These are phyloP conservation scores for Buddleja alternifolia DNA, from an alignment of 257 asterid genomes.

Conservation along the genomic window DNA sequence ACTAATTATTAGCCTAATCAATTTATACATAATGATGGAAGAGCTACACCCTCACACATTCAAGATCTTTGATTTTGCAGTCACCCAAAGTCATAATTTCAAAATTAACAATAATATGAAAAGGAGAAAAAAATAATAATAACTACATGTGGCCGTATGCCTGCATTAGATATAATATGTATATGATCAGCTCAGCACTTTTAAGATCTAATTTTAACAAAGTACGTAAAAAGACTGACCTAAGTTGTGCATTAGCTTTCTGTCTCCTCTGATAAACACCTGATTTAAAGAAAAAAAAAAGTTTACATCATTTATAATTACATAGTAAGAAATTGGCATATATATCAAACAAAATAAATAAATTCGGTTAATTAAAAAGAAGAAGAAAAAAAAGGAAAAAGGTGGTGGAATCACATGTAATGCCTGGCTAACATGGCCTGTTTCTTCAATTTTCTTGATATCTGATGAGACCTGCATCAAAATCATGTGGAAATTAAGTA, in stretches of 20 bases:
- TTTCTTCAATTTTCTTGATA: slow-evolving; percentile 39
- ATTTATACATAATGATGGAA: not conserved
- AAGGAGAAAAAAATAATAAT: no score
- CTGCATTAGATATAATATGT: no score
- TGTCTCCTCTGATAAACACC: slow-evolving; percentile 43
- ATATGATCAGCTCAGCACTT: no score
- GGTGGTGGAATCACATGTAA: slow-evolving; percentile 31
- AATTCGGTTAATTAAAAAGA: not conserved
- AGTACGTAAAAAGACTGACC: slow-evolving; percentile 29
- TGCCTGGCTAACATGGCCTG: slow-evolving; percentile 38
- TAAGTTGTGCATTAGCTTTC: slow-evolving; percentile 35
- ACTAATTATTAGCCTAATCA: not conserved
- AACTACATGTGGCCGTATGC: no score
- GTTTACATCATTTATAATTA: no score
- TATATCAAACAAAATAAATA: not conserved
- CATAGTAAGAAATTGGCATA: not conserved
- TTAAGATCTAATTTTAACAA: not conserved
- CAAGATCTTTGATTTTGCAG: no score
- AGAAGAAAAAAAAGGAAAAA: not conserved
- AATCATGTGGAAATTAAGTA: not conserved
- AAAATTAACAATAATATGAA: no score
- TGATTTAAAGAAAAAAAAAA: slow-evolving; percentile 2
- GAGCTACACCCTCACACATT: not conserved
- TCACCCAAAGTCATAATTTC: no score
- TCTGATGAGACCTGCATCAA: slow-evolving; percentile 43